phyloP scores from a whole-genome alignment of 306 rosid genomes.

The Cucurbita ficifolia region DNA sequence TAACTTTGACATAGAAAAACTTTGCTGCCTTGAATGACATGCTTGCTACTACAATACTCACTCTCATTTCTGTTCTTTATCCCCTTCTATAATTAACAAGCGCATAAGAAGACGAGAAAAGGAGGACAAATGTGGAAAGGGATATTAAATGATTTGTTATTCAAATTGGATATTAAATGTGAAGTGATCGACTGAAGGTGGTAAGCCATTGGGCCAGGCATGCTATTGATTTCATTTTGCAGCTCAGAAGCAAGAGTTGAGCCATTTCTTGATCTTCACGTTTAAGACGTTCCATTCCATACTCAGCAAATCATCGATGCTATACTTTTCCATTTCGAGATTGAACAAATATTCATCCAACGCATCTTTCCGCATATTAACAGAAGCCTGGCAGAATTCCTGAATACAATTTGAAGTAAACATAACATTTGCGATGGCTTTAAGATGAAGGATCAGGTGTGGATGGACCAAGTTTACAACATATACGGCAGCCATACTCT shows the following conservation, averaged over 20 bases:
- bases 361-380: slow-evolving; percentile 31
- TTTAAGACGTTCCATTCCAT: slow-evolving; percentile 39
- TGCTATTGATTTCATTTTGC: not conserved
- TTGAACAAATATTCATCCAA: slow-evolving; percentile 33
- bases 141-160: slow-evolving; percentile 6
- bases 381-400: slow-evolving; percentile 38
- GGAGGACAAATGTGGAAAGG: not conserved
- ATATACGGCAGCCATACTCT: slow-evolving; percentile 2
- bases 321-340: slow-evolving; percentile 28
- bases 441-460: slow-evolving; percentile 27
- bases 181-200: slow-evolving; percentile 22
- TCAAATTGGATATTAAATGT: slow-evolving; percentile 33
- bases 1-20: not conserved
- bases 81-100: not conserved
- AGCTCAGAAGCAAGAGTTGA: not conserved
- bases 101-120: not conserved
- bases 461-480: slow-evolving; percentile 32
- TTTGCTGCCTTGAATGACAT: not conserved
- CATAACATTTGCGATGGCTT: slow-evolving; percentile 43
- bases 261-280: slow-evolving; percentile 29
- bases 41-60: not conserved
- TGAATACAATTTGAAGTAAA: slow-evolving; percentile 38
- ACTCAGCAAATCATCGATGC: slow-evolving; percentile 35
- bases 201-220: slow-evolving; percentile 20
- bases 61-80: too few species aligned